Base-by-base conservation (phyloP, 768 basidiomycete genomes). In the Psilocybe cyanescens region DNA sequence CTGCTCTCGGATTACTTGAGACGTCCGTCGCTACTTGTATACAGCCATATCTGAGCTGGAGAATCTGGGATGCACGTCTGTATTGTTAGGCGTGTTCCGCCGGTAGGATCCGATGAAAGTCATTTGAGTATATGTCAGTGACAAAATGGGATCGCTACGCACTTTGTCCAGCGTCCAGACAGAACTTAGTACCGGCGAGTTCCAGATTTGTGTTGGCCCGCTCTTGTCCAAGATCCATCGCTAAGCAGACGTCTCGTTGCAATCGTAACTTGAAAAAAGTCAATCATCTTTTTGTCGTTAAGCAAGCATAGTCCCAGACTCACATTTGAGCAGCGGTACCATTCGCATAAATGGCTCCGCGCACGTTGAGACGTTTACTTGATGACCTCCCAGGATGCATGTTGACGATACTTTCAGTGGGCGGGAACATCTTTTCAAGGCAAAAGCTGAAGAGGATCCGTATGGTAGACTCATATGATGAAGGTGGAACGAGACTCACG, bases 261-360 rank as follows among this genome's bases (percentile, higher is more conserved):
- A 74, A 39, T 74, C 73, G 39, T 67, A 71, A 28, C 73, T 73
- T 8, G 19, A 17, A 12, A 24, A 45, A 12, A 30, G 12, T 19
- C 11, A 35, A 35, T 17, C 24, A 24, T 24, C 24, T 24, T 24
- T 24, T 24, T 24, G 24, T 24, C 24, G 24, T 24, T 24, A 24
- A 16, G 24, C 28, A 31, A 2, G 17, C 7, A 47, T 8, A 17
- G 17, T 17, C 16, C 45, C 11, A 7, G 33, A 60, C 67, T 46
- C 39, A 71, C 73, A 74, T 69, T 60, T 74, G 72, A 2, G 73
- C 68, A 14, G 66, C 57, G 0, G 71, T 73, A 9, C 70, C 70
- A 51, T 74, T 72, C 3, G 59, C 66, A 31, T 62, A 62, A 14
- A 53, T 49, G 9, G 60, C 66, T n/a, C 68, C 69, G 7, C 70